These are phyloP conservation scores for Candida pseudofarinosa DNA, from an alignment of 805 yeast species.

Conservation along the genomic window DNA sequence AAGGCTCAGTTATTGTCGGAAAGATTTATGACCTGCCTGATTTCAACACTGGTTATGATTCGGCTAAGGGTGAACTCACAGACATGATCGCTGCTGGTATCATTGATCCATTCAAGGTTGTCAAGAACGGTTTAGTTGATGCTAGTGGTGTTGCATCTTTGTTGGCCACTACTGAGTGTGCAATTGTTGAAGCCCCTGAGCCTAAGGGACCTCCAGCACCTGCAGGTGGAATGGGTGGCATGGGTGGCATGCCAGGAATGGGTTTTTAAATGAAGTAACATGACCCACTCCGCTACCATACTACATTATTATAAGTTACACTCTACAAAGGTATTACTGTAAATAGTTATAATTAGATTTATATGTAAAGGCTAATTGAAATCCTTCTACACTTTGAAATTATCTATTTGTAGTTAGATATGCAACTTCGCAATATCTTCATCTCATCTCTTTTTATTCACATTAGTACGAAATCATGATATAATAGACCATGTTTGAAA, in stretches of 20 bases:
- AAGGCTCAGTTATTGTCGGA: constrained; percentile 95
- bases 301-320: constrained; percentile 8
- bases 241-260: constrained; percentile 38
- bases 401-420: too few relatives aligned
- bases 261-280: constrained; percentile 17
- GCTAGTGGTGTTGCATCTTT: constrained; percentile 97
- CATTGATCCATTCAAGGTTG: constrained; percentile 98
- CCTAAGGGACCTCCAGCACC: constrained; percentile 61
- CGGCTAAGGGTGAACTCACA: constrained; percentile 87
- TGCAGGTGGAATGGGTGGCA: constrained; percentile 36
- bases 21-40: constrained; percentile 66
- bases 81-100: constrained; percentile 97
- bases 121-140: constrained; percentile 90
- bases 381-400: too few relatives aligned
- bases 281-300: background rate
- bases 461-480: background rate
- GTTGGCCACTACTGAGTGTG: constrained; percentile 97
- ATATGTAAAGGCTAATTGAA: background rate
- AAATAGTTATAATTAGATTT: background rate
- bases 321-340: background rate
- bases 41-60: constrained; percentile 88
- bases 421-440: too few relatives aligned
- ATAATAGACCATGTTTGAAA: constrained; percentile 8
- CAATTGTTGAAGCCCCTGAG: constrained; percentile 92
- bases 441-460: background rate